Conservation (phyloP, 2,329 filamentous ascomycete genomes). For the Clonostachys byssicola region DNA sequence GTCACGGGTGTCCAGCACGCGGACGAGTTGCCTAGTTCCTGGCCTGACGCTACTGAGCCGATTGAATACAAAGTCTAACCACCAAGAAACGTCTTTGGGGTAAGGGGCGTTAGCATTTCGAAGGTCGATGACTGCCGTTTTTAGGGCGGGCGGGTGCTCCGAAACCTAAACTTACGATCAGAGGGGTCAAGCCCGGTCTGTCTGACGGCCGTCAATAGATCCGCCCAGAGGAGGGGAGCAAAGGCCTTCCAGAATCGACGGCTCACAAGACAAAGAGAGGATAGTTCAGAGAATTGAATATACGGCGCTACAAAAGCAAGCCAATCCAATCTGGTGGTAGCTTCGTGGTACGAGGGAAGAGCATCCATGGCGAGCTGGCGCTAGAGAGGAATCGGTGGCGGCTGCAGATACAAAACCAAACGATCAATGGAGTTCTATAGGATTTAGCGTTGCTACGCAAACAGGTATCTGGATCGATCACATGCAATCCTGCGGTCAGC, state of each 20-base stretch:
- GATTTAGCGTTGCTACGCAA: too few species aligned
- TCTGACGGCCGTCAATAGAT: constrained; percentile 35
- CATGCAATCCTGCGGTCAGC: too few species aligned
- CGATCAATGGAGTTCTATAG: too few species aligned
- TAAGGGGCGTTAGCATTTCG: neutral
- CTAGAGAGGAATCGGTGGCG: too few species aligned
- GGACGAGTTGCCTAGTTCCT: constrained; percentile 36
- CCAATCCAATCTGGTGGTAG: constrained; percentile 41
- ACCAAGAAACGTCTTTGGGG: constrained; percentile 42
- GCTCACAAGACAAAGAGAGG: constrained; percentile 42
- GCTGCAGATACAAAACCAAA: too few species aligned
- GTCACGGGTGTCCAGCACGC: constrained; percentile 40
- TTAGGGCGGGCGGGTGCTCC: too few species aligned
- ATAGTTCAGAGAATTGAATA: constrained; percentile 32
- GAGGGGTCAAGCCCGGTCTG: constrained; percentile 34
- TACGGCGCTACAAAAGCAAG: constrained; percentile 41
- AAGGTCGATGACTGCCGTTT: neutral
- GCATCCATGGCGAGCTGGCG: constrained; percentile 14
- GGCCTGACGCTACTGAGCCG: constrained; percentile 25
- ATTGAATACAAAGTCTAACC: constrained; percentile 37
- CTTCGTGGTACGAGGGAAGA: constrained; percentile 51
- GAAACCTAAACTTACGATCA: constrained; percentile 30
- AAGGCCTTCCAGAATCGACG: constrained; percentile 42
- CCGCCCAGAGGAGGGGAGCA: constrained; percentile 46
- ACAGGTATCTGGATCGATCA: too few species aligned